Conservation (phyloP, 2,329 filamentous ascomycete species). For the Ophiostoma sp. region DNA sequence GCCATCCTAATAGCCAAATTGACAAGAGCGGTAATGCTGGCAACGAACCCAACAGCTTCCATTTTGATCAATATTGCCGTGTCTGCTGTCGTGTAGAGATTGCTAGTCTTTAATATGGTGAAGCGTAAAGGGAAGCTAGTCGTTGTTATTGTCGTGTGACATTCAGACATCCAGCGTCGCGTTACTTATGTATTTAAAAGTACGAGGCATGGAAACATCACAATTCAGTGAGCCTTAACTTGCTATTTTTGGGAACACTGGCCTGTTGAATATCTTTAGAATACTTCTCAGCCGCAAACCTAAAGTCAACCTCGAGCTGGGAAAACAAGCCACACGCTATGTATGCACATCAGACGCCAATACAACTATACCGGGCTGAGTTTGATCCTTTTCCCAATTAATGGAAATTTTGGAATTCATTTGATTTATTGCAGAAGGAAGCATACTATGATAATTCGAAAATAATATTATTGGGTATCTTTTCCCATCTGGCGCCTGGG, state of each 20-base stretch:
- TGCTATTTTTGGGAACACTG: neutral
- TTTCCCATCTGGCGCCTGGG: neutral
- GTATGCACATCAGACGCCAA: neutral
- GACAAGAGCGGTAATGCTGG: neutral
- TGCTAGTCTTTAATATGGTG: too few relatives aligned
- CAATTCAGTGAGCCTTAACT: neutral
- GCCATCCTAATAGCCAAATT: neutral
- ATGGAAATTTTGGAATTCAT: neutral
- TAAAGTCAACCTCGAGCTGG: neutral
- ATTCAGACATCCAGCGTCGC: neutral
- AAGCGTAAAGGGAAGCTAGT: too few relatives aligned
- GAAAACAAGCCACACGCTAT: neutral
- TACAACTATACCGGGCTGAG: neutral
- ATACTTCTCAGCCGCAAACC: neutral
- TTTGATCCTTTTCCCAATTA: neutral
- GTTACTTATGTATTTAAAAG: neutral
- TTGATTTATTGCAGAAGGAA: neutral
- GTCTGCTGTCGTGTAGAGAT: too few relatives aligned
- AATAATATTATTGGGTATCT: slow-evolving; percentile 7
- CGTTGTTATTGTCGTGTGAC: too few relatives aligned
- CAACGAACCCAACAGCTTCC: neutral
- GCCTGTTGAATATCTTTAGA: neutral
- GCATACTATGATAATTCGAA: neutral
- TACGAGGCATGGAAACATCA: neutral
- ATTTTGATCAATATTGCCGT: neutral